A percentile compares a stretch with the other conserved stretches of the same genome.
These are phyloP conservation scores for Dispira simplex DNA, from an alignment of 192 early-diverging fungal genomes.

Conservation along the genomic window DNA sequence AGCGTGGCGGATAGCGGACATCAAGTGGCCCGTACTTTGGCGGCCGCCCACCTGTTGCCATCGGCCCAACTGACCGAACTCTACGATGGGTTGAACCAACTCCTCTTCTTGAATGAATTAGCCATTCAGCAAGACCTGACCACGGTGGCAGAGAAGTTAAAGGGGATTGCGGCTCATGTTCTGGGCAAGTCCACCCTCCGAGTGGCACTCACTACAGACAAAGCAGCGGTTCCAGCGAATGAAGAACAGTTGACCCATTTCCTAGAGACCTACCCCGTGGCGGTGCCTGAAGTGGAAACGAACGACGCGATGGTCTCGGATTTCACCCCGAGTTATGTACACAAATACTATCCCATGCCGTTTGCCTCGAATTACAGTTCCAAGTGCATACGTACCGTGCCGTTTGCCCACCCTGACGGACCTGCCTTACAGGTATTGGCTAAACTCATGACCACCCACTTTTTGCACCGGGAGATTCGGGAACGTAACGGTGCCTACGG, in stretches of 20 bases:
- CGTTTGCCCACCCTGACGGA: conserved; percentile 71
- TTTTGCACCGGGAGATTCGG: conserved; percentile 90
- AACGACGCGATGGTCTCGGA: conserved; percentile 16
- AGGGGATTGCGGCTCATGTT: conserved; percentile 25
- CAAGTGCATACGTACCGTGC: conserved; percentile 55
- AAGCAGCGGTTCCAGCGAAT: conserved; percentile 17
- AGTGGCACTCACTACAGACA: conserved; percentile 22
- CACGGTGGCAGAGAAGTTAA: conserved; percentile 41
- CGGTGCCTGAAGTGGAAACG: conserved; percentile 4
- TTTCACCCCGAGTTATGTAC: conserved; percentile 33
- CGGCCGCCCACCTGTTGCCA: conserved; percentile 42
- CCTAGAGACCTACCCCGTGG: conserved; percentile 6
- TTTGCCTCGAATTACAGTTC: conserved; percentile 77
- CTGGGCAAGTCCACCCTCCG: conserved; percentile 23
- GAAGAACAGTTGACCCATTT: neutral
- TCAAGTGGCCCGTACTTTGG: conserved; percentile 56
- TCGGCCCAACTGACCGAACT: conserved; percentile 29
- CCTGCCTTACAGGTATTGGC: conserved; percentile 63
- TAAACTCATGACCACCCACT: conserved; percentile 70
- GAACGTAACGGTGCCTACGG: conserved; percentile 97
- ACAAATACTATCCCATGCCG: conserved; percentile 69
- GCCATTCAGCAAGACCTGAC: conserved; percentile 43
- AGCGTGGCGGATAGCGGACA: conserved; percentile 73
- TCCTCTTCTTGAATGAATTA: conserved; percentile 65
- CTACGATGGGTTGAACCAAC: conserved; percentile 43